These are phyloP conservation scores for Tricharina praecox DNA, from an alignment of 495 filamentous ascomycete species.

Conservation along the genomic window DNA sequence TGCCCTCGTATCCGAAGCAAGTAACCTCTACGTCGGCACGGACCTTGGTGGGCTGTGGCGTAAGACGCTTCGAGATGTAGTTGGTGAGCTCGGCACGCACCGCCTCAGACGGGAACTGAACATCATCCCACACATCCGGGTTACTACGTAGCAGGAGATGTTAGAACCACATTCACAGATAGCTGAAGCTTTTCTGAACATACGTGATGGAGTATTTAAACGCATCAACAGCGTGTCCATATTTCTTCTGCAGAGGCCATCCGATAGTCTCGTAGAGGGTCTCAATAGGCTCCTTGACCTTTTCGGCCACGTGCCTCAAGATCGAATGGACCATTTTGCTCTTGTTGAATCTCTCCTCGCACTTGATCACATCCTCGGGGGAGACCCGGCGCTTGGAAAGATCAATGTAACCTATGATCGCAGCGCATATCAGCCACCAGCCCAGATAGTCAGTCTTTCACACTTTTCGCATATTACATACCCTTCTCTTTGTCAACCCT, in stretches of 20 bases:
- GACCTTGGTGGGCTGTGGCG: constrained; percentile 92
- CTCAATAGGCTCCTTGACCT: constrained; percentile 84
- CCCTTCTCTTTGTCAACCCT: constrained; percentile 98
- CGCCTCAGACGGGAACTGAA: constrained; percentile 70
- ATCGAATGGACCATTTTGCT: constrained; percentile 97
- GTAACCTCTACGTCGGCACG: constrained; percentile 96
- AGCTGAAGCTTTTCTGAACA: constrained; percentile 17
- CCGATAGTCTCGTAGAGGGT: constrained; percentile 80
- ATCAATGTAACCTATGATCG: constrained; percentile 88
- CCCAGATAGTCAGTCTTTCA: too few species aligned
- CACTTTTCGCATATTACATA: too few species aligned
- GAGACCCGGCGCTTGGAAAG: constrained; percentile 94
- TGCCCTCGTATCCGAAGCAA: constrained; percentile 95
- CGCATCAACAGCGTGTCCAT: constrained; percentile 88
- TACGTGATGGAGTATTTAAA: constrained; percentile 99
- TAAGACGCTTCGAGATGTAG: constrained; percentile 91
- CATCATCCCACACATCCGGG: constrained; percentile 86
- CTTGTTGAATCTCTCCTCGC: constrained; percentile 98
- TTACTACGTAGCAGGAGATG: constrained; percentile 42
- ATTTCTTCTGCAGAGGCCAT: constrained; percentile 95
- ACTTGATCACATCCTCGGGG: constrained; percentile 92
- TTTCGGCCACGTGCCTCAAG: constrained; percentile 94
- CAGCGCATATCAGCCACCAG: too few species aligned
- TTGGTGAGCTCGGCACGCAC: constrained; percentile 72
- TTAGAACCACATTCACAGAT: constrained; percentile 4